Percentiles rank a stretch among this genome's conserved stretches.
Evolutionary conservation across 768 basidiomycete genomes (phyloP).

Genomic region (Hysterangium stoloniferum): DNA sequence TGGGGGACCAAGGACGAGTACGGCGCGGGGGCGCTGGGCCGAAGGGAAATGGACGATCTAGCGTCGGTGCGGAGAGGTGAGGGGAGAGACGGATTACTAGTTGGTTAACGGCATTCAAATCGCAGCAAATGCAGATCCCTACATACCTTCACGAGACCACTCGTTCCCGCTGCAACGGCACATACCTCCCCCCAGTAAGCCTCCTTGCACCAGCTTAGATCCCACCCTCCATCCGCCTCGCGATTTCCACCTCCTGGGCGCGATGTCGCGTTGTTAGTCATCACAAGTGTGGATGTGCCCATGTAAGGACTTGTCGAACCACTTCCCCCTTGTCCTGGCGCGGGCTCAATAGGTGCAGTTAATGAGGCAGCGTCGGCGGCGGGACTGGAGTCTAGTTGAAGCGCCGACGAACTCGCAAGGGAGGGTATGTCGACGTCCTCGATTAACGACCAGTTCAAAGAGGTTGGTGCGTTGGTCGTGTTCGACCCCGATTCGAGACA

Average conservation of each 20-base stretch:
- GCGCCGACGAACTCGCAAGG: slow-evolving; percentile 35
- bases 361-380: slow-evolving; percentile 24
- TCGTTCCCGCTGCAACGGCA: slow-evolving; percentile 66
- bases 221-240: slow-evolving; percentile 91
- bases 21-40: slow-evolving; percentile 55
- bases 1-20: slow-evolving; percentile 51
- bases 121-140: background rate
- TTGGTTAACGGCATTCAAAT: background rate
- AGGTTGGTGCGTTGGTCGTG: slow-evolving; percentile 32
- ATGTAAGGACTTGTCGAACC: slow-evolving; percentile 4
- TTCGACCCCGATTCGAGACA: slow-evolving; percentile 47
- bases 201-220: slow-evolving; percentile 93
- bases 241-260: slow-evolving; percentile 38
- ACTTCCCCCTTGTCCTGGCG: slow-evolving; percentile 38
- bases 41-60: slow-evolving; percentile 72
- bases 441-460: slow-evolving; percentile 65
- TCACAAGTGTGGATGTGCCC: slow-evolving; percentile 1
- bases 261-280: background rate
- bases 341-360: slow-evolving; percentile 39
- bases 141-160: slow-evolving; percentile 68
- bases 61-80: slow-evolving; percentile 2
- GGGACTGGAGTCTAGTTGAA: slow-evolving; percentile 4
- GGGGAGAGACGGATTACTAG: slow-evolving; percentile 3
- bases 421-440: slow-evolving; percentile 70
- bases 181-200: slow-evolving; percentile 91